phyloP scores from a whole-genome alignment of 768 basidiomycete genomes.

The Dioszegia hungarica region DNA sequence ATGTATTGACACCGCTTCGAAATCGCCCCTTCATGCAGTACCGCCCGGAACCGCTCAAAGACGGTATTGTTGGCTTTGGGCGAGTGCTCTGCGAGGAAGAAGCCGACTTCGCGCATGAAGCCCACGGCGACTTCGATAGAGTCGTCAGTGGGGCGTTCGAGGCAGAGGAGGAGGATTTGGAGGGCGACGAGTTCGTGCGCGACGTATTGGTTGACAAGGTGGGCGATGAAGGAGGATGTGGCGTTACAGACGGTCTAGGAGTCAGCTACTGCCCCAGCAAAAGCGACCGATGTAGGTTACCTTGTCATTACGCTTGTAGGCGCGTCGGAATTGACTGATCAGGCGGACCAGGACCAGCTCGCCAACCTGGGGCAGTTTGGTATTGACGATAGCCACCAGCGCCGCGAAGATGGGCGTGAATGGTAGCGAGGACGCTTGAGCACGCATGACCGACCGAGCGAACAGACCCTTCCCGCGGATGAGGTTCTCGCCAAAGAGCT shows the following conservation, averaged over 20 bases:
- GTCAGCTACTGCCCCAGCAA: not conserved
- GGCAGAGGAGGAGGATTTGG: constrained; percentile 88
- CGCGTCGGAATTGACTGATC: constrained; percentile 87
- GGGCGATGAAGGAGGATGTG: constrained; percentile 80
- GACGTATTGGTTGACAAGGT: constrained; percentile 88
- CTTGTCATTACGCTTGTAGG: constrained; percentile 97
- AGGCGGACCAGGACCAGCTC: constrained; percentile 83
- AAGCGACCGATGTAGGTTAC: constrained; percentile 52
- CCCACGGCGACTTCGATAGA: constrained; percentile 98
- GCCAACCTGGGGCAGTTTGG: constrained; percentile 92
- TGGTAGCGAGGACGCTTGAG: constrained; percentile 91
- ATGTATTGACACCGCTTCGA: constrained; percentile 97
- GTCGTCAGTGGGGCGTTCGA: constrained; percentile 93
- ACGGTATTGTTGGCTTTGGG: constrained; percentile 93
- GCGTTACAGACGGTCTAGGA: constrained; percentile 83
- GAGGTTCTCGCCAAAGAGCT: constrained; percentile 88
- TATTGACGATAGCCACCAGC: constrained; percentile 89
- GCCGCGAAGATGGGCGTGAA: constrained; percentile 97
- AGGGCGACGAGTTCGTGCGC: constrained; percentile 92
- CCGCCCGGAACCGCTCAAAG: constrained; percentile 93
- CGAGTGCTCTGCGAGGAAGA: constrained; percentile 85
- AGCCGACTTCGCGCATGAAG: constrained; percentile 94
- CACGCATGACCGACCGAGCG: constrained; percentile 92
- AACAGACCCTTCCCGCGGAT: constrained; percentile 90
- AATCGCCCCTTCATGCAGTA: constrained; percentile 89